Percentiles rank a stretch among this genome's conserved stretches.
These are phyloP conservation scores for Dactylellina drechsleri DNA, from an alignment of 2,329 filamentous ascomycete species.

Conservation along the genomic window DNA sequence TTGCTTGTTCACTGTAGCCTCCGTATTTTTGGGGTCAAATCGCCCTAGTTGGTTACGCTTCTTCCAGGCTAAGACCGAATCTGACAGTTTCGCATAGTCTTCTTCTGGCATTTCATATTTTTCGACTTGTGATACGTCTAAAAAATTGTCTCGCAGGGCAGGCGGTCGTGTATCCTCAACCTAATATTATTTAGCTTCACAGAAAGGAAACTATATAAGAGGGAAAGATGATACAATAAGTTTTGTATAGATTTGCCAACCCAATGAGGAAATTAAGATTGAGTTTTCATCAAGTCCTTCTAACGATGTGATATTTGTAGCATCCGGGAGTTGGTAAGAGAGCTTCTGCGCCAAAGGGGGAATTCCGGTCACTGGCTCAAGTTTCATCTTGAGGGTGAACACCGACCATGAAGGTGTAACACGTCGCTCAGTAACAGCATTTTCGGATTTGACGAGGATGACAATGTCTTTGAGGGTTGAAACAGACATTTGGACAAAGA, in stretches of 20 bases:
- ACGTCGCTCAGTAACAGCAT: slow-evolving; percentile 84
- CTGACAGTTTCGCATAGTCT: slow-evolving; percentile 84
- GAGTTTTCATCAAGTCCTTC: slow-evolving; percentile 78
- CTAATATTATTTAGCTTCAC: slow-evolving; percentile 63
- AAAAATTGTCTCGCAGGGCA: slow-evolving; percentile 79
- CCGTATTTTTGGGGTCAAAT: slow-evolving; percentile 86
- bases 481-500: slow-evolving; percentile 10
- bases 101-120: slow-evolving; percentile 89
- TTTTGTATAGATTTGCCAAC: slow-evolving; percentile 78
- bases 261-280: slow-evolving; percentile 72
- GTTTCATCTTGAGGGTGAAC: slow-evolving; percentile 80
- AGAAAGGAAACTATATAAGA: no score
- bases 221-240: slow-evolving; percentile 70
- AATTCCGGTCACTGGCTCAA: slow-evolving; percentile 92
- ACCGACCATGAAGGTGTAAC: slow-evolving; percentile 94
- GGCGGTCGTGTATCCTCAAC: slow-evolving; percentile 82
- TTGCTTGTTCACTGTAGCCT: slow-evolving; percentile 76
- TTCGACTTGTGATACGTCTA: slow-evolving; percentile 80
- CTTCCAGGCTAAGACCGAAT: slow-evolving; percentile 95
- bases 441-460: slow-evolving; percentile 78
- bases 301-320: slow-evolving; percentile 72
- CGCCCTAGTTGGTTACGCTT: slow-evolving; percentile 93
- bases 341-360: slow-evolving; percentile 82
- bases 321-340: slow-evolving; percentile 73
- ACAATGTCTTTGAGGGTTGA: slow-evolving; percentile 70